Conservation (phyloP, 1,139 yeast genomes). For the Blastobotrys apis region DNA sequence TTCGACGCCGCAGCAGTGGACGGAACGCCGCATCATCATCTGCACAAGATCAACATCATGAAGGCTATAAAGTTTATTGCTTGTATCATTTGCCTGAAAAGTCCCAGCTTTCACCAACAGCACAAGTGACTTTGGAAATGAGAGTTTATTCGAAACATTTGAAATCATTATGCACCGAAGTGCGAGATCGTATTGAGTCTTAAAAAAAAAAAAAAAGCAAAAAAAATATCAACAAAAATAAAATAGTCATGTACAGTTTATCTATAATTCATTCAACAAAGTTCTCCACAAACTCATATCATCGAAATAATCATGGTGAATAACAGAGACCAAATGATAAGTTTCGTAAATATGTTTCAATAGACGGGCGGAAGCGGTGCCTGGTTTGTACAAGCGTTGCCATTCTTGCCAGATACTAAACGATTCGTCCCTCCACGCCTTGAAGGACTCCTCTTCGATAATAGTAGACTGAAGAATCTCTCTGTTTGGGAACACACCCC, state of each 20-base stretch:
- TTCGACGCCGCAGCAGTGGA: too few species aligned
- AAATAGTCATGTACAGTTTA: neutral
- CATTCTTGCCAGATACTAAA: conserved; percentile 88
- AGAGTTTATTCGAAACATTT: conserved; percentile 3
- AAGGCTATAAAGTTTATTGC: conserved; percentile 20
- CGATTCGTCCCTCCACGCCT: conserved; percentile 93
- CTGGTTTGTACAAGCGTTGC: conserved; percentile 70
- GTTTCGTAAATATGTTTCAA: conserved; percentile 57
- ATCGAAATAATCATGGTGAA: conserved; percentile 77
- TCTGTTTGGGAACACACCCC: conserved; percentile 92
- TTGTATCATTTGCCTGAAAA: conserved; percentile 20
- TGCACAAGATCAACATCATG: neutral
- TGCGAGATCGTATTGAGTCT: neutral
- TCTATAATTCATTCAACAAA: conserved; percentile 33
- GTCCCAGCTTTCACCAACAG: neutral
- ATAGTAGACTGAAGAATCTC: conserved; percentile 86
- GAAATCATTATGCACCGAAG: neutral
- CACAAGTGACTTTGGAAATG: conserved; percentile 3
- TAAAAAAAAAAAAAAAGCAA: too few species aligned
- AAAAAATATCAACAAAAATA: too few species aligned
- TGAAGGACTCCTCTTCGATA: conserved; percentile 80
- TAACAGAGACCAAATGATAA: conserved; percentile 73
- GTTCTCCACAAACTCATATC: conserved; percentile 77
- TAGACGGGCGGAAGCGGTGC: conserved; percentile 53
- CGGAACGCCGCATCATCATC: too few species aligned